Evolutionary conservation across 225 moss, liverwort and hornwort genomes (phyloP), one percentile per base, ranked within the genome.

Genomic region (Rhytidiadelphus loreus): DNA sequence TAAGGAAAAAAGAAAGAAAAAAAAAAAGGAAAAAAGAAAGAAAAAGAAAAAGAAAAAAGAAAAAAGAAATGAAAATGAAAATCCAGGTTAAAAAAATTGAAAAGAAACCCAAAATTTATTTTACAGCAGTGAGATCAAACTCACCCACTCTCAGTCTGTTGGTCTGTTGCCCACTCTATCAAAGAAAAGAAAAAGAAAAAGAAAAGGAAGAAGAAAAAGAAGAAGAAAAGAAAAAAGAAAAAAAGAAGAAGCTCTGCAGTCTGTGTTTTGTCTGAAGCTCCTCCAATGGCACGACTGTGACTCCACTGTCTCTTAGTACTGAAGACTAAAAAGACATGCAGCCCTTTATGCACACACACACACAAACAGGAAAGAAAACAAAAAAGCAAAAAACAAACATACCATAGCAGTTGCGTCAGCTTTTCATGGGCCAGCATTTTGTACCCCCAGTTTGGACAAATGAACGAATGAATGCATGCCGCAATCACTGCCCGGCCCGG

Each of bases 261-360:
- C n/a, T 72, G 55, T 52, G 32, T 48, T 25, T 24, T 84, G 48
- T 58, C 63, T 58, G 24, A 14, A 28, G 62, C 73, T 79, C 0
- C 4, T 56, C 87, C 87, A 91, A 90, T 91, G 77, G 85, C 76
- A 87, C 29, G 10, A 89, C 71, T 91, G 85, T 87, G 77, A 81
- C 59, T 89, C 63, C 33, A 78, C 83, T 86, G 19, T 35, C 58
- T 35, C 52, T 22, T 9, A 41, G 41, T 8, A 56, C n/a, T 48
- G 46, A 78, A 46, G 81, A 66, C 88, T 53, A 6, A 39, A 86
- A 87, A 86, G 66, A 48, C 86, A 89, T 64, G 89, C 81, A 80
- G 21, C 28, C 55, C 65, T 89, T 88, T 84, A 12, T 15, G 37
- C 77, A 52, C 61, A 25, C 71, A 4, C n/a, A 20, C 32, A 77